Conservation (phyloP, 805 yeast species). For the Pichia thaimueangensis region DNA sequence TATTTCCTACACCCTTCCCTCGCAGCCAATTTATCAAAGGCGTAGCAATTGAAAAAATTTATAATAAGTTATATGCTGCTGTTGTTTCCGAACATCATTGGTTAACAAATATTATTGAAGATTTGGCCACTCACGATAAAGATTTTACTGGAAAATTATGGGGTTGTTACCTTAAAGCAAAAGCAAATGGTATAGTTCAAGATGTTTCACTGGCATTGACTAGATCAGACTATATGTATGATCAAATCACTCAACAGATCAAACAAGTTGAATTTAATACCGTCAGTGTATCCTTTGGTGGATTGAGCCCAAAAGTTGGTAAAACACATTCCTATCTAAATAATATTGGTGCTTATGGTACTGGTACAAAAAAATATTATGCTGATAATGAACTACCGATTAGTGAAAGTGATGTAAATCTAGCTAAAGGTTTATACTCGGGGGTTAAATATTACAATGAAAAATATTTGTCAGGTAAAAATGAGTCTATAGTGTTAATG, state of each 20-base stretch:
- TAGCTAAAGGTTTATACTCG: slow-evolving; percentile 64
- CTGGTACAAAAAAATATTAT: slow-evolving; percentile 36
- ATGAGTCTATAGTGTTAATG: slow-evolving; percentile 57
- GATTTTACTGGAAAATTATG: slow-evolving; percentile 81
- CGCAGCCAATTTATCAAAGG: slow-evolving; percentile 60
- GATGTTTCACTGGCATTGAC: slow-evolving; percentile 75
- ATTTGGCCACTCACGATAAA: slow-evolving; percentile 52
- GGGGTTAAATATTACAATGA: slow-evolving; percentile 55
- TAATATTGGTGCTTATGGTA: slow-evolving; percentile 45
- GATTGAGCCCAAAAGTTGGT: slow-evolving; percentile 75
- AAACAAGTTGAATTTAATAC: slow-evolving; percentile 97
- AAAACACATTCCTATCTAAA: slow-evolving; percentile 66
- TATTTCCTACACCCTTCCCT: slow-evolving; percentile 89
- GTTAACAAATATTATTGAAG: slow-evolving; percentile 50
- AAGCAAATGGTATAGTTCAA: slow-evolving; percentile 47
- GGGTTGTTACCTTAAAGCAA: slow-evolving; percentile 48
- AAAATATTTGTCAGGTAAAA: slow-evolving; percentile 16
- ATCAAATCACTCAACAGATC: slow-evolving; percentile 44
- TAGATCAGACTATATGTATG: slow-evolving; percentile 83
- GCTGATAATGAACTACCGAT: slow-evolving; percentile 46
- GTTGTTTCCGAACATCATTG: slow-evolving; percentile 57
- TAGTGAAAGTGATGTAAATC: slow-evolving; percentile 53
- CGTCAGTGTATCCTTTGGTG: slow-evolving; percentile 92
- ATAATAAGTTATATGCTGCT: slow-evolving; percentile 68
- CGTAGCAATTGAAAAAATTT: slow-evolving; percentile 53